Base-by-base conservation (phyloP, 192 early-diverging fungal genomes). In the Pilaira anomala region DNA sequence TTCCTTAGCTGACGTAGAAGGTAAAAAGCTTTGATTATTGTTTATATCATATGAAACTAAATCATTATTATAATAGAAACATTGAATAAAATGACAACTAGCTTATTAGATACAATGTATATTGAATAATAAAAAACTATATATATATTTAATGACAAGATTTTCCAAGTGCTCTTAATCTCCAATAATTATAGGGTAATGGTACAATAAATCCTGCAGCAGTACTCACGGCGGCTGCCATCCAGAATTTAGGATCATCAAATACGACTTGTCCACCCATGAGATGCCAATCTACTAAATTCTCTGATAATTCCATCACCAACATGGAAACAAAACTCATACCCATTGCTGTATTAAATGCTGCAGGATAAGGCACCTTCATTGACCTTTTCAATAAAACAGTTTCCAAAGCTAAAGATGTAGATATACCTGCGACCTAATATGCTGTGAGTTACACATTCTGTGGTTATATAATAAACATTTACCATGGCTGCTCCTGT, bases 181-280 rank as follows among this genome's bases (percentile, higher is more conserved):
- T 67, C 75, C 78, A 83, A 52, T 81, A 83, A 28, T 83, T 83
- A 46, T 71, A 83, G n/a, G 82, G 82, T 59, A 83, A 48, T 5
- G 82, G 79, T 12, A 79, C 78, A 22, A 74, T 33, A 60, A 77
- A 83, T 0, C 82, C 82, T 12, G 75, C 72, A 3, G 60, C 46
- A 11, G 75, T 68, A 41, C 77, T 78, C 4, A 54, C 48, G 6
- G 62, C 65, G 5, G 71, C 71, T 13, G 72, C 74, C 21, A 63
- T 49, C 81, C 81, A 83, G 51, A 83, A 83, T 9, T 67, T 39
- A 14, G 79, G 75, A 40, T 74, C 69, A 12, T 63, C 18, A 30
- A 83, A 30, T 33, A 70, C 48, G 1, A 83, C 77, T 25, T 79
- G 65, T 2, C 79, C 79, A 11, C 81, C 81, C 45, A 71, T 83